These are phyloP conservation scores for Mycena leptocephala DNA, from an alignment of 768 basidiomycete species.

Conservation along the genomic window DNA sequence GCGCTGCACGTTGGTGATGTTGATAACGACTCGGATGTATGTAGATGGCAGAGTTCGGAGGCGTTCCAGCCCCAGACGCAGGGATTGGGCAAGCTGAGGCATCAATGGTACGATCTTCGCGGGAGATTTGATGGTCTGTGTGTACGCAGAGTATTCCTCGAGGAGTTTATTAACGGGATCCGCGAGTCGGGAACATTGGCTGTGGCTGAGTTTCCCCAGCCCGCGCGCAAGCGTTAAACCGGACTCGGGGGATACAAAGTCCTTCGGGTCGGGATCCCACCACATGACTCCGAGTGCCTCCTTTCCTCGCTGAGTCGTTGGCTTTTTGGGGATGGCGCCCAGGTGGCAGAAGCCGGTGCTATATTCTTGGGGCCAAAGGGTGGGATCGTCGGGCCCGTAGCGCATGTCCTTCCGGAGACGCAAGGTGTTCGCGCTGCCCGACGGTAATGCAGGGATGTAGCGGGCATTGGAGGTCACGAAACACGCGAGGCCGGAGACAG, in stretches of 20 bases:
- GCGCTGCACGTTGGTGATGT: constrained; percentile 31
- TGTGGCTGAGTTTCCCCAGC: background rate
- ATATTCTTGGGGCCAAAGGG: constrained; percentile 9
- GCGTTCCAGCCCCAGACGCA: background rate
- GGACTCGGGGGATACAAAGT: background rate
- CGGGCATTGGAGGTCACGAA: background rate
- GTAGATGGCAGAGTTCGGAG: background rate
- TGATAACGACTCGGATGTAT: background rate
- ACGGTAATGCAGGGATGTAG: background rate
- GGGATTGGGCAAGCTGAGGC: background rate
- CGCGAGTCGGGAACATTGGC: background rate
- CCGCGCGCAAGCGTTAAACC: background rate
- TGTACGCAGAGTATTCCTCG: background rate
- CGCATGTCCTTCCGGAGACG: constrained; percentile 5
- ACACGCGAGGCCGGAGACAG: background rate
- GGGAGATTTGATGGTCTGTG: background rate
- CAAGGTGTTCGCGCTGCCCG: background rate
- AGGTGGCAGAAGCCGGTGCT: background rate
- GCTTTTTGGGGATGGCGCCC: background rate
- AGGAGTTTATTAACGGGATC: background rate
- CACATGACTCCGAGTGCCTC: background rate
- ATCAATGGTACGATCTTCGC: background rate
- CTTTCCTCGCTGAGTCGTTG: background rate
- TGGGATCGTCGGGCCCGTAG: background rate
- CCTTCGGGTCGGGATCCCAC: background rate